phyloP scores from a whole-genome alignment of 306 rosid genomes.

The Arachis stenosperma region DNA sequence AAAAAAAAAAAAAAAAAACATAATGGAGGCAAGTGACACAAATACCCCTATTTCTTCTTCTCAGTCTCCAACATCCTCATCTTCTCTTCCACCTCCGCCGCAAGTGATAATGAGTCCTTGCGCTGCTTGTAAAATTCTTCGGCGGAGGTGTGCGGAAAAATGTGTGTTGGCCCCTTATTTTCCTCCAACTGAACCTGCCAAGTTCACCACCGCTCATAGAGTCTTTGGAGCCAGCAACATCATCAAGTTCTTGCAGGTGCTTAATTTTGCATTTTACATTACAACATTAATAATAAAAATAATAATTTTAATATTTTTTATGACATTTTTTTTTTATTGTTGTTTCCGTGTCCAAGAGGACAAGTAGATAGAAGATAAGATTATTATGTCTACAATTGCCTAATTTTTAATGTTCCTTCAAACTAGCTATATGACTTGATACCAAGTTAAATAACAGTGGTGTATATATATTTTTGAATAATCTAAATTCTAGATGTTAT shows the following conservation, averaged over 20 bases:
- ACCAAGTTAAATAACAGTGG: no score
- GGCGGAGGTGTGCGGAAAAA: slow-evolving; percentile 84
- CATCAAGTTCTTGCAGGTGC: slow-evolving; percentile 93
- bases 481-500: no score
- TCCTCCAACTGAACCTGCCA: slow-evolving; percentile 90
- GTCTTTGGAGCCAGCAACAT: slow-evolving; percentile 96
- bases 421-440: no score
- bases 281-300: no score
- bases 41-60: slow-evolving; percentile 42
- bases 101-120: slow-evolving; percentile 73
- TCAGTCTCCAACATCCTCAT: slow-evolving; percentile 43
- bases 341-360: neutral
- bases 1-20: slow-evolving; percentile 14
- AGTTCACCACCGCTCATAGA: slow-evolving; percentile 88
- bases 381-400: neutral
- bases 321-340: no score
- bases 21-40: slow-evolving; percentile 56
- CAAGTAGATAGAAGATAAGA: neutral
- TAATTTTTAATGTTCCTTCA: slow-evolving; percentile 10
- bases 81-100: slow-evolving; percentile 38
- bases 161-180: slow-evolving; percentile 94
- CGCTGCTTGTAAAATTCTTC: slow-evolving; percentile 86
- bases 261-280: no score
- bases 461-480: no score
- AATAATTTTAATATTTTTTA: no score